Evolutionary conservation across 108 stramenopile species (phyloP).

Genomic region (Nannochloropsis granulata): DNA sequence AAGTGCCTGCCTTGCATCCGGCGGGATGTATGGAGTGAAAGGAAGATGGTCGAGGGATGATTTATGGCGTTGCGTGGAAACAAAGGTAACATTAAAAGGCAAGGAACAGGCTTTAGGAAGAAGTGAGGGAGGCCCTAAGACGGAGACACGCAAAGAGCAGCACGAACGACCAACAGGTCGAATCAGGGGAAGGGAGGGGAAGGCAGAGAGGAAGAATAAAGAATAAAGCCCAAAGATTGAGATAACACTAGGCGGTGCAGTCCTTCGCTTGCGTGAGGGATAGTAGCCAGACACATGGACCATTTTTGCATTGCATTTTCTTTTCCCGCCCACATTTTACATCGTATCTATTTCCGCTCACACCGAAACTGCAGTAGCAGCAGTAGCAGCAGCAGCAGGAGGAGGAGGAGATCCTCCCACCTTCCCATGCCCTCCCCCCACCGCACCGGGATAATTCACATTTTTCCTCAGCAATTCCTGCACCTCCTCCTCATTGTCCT

Average conservation of each 20-base stretch:
- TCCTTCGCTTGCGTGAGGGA: too few relatives aligned
- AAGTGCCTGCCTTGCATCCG: neutral
- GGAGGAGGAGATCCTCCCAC: neutral
- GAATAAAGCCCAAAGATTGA: too few relatives aligned
- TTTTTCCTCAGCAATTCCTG: neutral
- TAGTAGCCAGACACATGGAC: too few relatives aligned
- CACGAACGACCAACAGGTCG: neutral
- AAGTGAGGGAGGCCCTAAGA: neutral
- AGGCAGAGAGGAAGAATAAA: too few relatives aligned
- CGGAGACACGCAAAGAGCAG: neutral
- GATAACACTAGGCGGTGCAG: too few relatives aligned
- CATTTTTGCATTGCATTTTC: neutral
- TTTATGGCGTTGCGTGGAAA: neutral
- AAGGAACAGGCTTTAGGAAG: neutral
- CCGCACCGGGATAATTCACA: neutral
- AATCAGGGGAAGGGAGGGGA: neutral
- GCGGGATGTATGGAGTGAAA: neutral
- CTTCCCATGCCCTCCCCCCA: neutral
- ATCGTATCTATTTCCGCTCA: neutral
- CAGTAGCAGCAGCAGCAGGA: too few relatives aligned
- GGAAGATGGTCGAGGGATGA: neutral
- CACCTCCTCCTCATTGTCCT: slow-evolving; percentile 45
- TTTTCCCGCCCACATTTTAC: neutral
- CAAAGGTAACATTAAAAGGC: neutral
- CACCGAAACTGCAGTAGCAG: neutral